phyloP scores from a whole-genome alignment of 2,329 filamentous ascomycete species.

The Cytospora chrysosperma region DNA sequence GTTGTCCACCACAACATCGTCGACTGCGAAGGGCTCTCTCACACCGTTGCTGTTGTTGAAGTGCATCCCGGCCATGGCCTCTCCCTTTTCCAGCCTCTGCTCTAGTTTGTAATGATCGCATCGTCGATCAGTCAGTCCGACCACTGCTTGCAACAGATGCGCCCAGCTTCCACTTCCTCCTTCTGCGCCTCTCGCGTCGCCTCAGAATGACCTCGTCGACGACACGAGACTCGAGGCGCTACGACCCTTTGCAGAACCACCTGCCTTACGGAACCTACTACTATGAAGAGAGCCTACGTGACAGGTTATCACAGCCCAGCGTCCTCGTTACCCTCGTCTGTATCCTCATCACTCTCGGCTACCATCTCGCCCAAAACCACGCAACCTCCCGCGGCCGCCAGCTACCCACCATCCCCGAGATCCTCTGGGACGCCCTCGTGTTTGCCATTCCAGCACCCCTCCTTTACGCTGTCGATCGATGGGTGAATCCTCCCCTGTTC shows the following conservation, averaged over 20 bases:
- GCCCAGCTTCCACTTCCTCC: slow-evolving; percentile 5
- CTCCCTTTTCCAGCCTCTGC: not conserved
- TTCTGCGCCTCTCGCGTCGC: slow-evolving; percentile 3
- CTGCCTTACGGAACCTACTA: slow-evolving; percentile 27
- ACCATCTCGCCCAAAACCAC: slow-evolving; percentile 35
- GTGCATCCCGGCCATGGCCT: not conserved
- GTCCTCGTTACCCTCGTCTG: slow-evolving; percentile 35
- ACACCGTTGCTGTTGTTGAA: no score
- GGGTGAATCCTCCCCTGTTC: slow-evolving; percentile 48
- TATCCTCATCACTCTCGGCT: slow-evolving; percentile 38
- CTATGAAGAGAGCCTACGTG: slow-evolving; percentile 30
- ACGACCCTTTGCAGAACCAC: slow-evolving; percentile 13
- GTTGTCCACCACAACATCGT: not conserved
- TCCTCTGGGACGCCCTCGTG: slow-evolving; percentile 63
- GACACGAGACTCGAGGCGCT: slow-evolving; percentile 9
- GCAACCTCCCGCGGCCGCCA: slow-evolving; percentile 25
- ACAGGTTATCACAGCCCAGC: slow-evolving; percentile 37
- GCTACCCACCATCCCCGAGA: slow-evolving; percentile 39
- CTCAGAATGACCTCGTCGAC: slow-evolving; percentile 24
- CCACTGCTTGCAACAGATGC: slow-evolving; percentile 12
- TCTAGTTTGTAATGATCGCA: not conserved
- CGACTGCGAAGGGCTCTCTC: not conserved
- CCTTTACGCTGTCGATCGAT: slow-evolving; percentile 57
- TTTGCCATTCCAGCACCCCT: slow-evolving; percentile 55
- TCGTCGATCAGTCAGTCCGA: not conserved